Evolutionary conservation across 1,284 basidiomycete genomes (phyloP).

Genomic region (Flammula alnicola): DNA sequence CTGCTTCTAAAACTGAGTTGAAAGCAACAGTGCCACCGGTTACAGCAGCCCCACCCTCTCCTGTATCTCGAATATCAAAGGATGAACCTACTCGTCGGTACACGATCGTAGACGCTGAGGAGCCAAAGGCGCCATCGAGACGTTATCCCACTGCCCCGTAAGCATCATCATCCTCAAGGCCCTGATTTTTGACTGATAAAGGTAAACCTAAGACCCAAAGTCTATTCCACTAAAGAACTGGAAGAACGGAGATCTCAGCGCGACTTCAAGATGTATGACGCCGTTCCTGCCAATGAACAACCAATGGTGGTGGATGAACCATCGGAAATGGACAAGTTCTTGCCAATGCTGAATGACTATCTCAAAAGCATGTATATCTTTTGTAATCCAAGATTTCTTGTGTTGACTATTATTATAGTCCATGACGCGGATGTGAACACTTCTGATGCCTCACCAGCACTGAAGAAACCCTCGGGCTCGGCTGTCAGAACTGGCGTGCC

Average conservation of each 20-base stretch:
- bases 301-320: conserved; percentile 33
- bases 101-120: conserved; percentile 44
- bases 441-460: background rate
- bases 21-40: conserved; percentile 6
- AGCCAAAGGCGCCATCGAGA: conserved; percentile 27
- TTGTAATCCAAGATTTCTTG: background rate
- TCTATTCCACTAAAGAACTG: conserved; percentile 55
- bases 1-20: conserved; percentile 18
- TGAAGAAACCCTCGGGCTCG: too few relatives aligned
- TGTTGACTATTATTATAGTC: conserved; percentile 27
- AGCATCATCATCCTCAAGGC: background rate
- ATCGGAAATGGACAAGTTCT: conserved; percentile 72
- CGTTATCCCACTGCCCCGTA: conserved; percentile 38
- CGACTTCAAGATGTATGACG: conserved; percentile 73
- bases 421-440: conserved; percentile 36
- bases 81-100: conserved; percentile 45
- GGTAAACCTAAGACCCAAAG: conserved; percentile 51
- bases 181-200: background rate
- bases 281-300: conserved; percentile 53
- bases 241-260: conserved; percentile 34
- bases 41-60: conserved; percentile 25
- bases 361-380: conserved; percentile 52
- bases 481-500: too few relatives aligned
- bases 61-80: conserved; percentile 27
- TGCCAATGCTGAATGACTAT: conserved; percentile 74